A percentile compares a stretch with the other conserved stretches of the same genome.
Conservation (phyloP, 2,329 filamentous ascomycete species). For the Ceratocystis huliohia region DNA sequence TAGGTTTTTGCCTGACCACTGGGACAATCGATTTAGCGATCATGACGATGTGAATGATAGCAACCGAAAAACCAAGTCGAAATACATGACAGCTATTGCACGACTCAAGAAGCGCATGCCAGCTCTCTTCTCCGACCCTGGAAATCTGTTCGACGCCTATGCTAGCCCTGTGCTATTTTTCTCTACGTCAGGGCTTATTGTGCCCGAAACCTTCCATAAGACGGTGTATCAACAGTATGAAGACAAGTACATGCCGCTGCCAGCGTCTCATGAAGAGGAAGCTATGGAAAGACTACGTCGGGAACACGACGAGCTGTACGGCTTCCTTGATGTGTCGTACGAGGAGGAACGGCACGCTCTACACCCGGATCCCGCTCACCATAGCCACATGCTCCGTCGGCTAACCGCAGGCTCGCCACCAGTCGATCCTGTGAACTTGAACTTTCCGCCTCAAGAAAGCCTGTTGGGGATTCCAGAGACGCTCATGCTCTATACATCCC, state of each 20-base stretch:
- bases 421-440: slow-evolving; percentile 33
- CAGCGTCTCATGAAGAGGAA: slow-evolving; percentile 4
- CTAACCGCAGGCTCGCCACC: background rate
- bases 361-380: slow-evolving; percentile 11
- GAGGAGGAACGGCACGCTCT: slow-evolving; percentile 16
- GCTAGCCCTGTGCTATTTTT: slow-evolving; percentile 48
- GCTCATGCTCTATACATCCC: slow-evolving; percentile 38
- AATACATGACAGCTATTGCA: background rate
- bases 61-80: background rate
- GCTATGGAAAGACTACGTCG: background rate
- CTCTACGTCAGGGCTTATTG: slow-evolving; percentile 37
- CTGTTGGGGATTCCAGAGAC: slow-evolving; percentile 38
- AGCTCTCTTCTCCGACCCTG: slow-evolving; percentile 37
- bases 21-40: slow-evolving; percentile 28
- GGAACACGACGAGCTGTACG: background rate
- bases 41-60: background rate
- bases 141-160: slow-evolving; percentile 46
- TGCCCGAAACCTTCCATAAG: slow-evolving; percentile 35
- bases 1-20: slow-evolving; percentile 43
- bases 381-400: slow-evolving; percentile 5
- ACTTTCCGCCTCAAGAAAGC: slow-evolving; percentile 38
- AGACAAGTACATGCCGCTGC: background rate
- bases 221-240: slow-evolving; percentile 17
- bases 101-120: slow-evolving; percentile 25
- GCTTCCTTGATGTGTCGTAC: slow-evolving; percentile 19